Base-by-base conservation (phyloP, 352 stramenopile species). In the Globisporangium viniferum region DNA sequence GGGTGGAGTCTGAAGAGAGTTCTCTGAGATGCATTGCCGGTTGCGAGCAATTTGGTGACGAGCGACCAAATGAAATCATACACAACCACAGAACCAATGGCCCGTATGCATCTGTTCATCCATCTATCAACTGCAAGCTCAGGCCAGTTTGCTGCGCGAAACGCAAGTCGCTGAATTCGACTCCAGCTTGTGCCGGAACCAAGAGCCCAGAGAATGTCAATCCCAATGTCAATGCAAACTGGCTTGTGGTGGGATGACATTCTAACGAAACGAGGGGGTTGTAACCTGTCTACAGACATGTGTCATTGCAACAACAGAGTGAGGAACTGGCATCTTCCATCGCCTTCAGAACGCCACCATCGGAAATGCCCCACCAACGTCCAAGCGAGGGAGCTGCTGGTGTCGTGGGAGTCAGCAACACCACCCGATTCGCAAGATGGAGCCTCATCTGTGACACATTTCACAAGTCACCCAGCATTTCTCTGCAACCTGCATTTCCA, bases 391-490 rank as follows among this genome's bases (percentile, higher is more conserved):
- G n/a, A n/a, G n/a, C 29, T 33, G 29, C 1, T 39, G 35, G 7
- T 39, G 35, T 12, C 12, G 36, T 44, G 8, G 10, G 36, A 44
- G 36, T 15, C 36, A 44, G 36, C 36, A 44, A 44, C 36, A 51
- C 59, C 59, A 64, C 41, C 59, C 59, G 59, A 64, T 64, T 18
- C 15, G 59, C 59, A 64, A 63, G 33, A n/a, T 44, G 24, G 53
- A 29, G 51, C 9, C 22, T 31, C 4, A 20, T 35, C 31, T 59
- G 29, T 24, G 44, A 51, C 44, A 51, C 24, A 36, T 24, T 57
- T 59, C 27, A 18, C 35, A 22, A 24, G 14, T 59, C n/a, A 39
- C 53, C 20, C 53, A 58, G 24, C 53, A 31, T 31, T 57, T 57
- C 44, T 51, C 18, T 51, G 44, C 18, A 5, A 51, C 44, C 18